phyloP scores from a whole-genome alignment of 768 basidiomycete genomes.

The Suillus fuscotomentosus region DNA sequence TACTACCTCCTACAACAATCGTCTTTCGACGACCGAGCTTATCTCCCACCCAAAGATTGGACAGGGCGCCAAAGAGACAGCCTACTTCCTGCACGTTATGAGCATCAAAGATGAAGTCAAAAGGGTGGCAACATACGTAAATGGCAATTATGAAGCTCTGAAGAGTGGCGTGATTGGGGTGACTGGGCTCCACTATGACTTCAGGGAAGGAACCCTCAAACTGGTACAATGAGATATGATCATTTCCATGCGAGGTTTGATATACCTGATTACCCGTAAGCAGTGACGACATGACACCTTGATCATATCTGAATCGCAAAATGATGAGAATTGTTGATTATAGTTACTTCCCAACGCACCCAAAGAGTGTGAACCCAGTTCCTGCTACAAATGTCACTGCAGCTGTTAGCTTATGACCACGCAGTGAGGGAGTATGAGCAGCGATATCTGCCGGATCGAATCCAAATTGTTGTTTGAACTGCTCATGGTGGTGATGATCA shows the following conservation, averaged over 20 bases:
- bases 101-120: background rate
- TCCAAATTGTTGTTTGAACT: background rate
- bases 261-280: slow-evolving; percentile 33
- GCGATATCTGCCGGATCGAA: slow-evolving; percentile 16
- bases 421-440: slow-evolving; percentile 20
- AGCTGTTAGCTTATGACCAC: slow-evolving; percentile 20
- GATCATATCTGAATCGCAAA: slow-evolving; percentile 33
- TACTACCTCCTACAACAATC: slow-evolving; percentile 37
- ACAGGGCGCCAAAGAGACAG: slow-evolving; percentile 42
- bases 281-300: slow-evolving; percentile 42
- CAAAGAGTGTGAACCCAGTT: slow-evolving; percentile 38
- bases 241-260: too few relatives aligned
- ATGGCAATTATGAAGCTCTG: slow-evolving; percentile 40
- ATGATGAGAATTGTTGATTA: background rate
- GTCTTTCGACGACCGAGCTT: slow-evolving; percentile 38
- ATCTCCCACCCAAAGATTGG: slow-evolving; percentile 41
- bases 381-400: slow-evolving; percentile 36
- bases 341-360: slow-evolving; percentile 19
- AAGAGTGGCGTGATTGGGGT: slow-evolving; percentile 32
- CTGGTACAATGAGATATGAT: slow-evolving; percentile 8
- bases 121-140: slow-evolving; percentile 25
- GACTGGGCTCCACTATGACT: slow-evolving; percentile 24
- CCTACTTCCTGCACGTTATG: slow-evolving; percentile 37
- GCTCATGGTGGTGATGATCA: background rate
- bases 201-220: slow-evolving; percentile 41